Evolutionary conservation across 805 yeast species (phyloP), one percentile per base, ranked within the genome.

Genomic region (Scheffersomyces lignosus): DNA sequence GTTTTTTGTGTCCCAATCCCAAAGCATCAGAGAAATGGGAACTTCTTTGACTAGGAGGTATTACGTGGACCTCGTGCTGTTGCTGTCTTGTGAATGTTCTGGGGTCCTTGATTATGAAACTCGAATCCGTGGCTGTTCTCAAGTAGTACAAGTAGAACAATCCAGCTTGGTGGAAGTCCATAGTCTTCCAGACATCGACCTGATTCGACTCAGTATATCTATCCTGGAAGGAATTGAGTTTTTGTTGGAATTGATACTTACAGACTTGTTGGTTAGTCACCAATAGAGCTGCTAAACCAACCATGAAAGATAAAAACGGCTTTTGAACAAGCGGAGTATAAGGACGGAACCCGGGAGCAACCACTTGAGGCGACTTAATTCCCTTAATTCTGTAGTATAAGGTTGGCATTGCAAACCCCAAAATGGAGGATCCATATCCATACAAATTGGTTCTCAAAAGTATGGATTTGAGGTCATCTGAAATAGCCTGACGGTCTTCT

Each of bases 91-190:
- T 58, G 38, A 55, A 49, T 1, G 49, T 51, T 28, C 68, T 38
- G 2, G 61, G 61, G 29, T 55, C 55, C 25, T 45, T 46, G 40
- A 56, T 37, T 4, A 52, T 48, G 20, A 45, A 48, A 13, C 44
- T 36, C 2, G 58, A 54, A 26, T 56, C 53, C 5, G 42, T 35
- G 4, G 54, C 45, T 5, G 60, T 40, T 29, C 49, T 48, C 20
- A 40, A 36, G 36, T 43, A 56, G 47, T 56, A 56, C 24, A 49
- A 40, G 37, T 52, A 64, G 45, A 66, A 69, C 18, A 64, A 40
- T 4, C 66, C 58, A 4, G 66, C 54, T 27, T 60, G 67, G 31
- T 56, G 63, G 18, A 56, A 55, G 34, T 62, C 66, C 57, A 68
- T 56, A 10, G 64, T 33, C 40, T 55, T 54, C 74, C 73, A 69